Base-by-base conservation (phyloP, 73 alveolate species). In the Urostyla sp. region DNA sequence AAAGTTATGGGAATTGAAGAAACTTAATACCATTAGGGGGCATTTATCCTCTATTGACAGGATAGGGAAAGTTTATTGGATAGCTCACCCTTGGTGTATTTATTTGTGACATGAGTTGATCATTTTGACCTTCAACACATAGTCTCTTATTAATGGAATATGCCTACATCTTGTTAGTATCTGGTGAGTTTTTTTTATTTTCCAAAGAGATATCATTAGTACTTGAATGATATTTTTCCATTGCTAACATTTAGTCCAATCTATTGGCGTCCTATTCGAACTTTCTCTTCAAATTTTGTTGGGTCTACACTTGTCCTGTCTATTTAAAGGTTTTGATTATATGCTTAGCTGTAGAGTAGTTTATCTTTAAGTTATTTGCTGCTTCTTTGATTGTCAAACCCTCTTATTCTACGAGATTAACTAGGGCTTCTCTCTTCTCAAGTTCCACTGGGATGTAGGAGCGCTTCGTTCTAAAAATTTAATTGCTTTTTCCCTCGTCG, bases 351-450 rank as follows among this genome's bases (percentile, higher is more conserved):
- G 91, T 83, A 15, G 87, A 72, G 82, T 83, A 83, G 51, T 83
- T 83, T 74, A 83, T 56, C 51, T 37, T 57, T 53, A 83, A 57
- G 26, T 73, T 27, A 28, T 83, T 36, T 28, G 91, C 91, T 13
- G 91, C 91, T 10, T 83, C 91, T 49, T 83, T 83, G 11, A 83
- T 83, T 28, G 91, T 83, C 35, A 83, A 20, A n/a, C 91, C 91
- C 51, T 83, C 91, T 52, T 83, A 59, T 34, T 81, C 91, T 1
- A 81, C 91, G 21, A 44, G 66, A 13, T 72, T 51, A 15, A 81
- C 43, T n/a, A 81, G 50, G 26, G 59, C 30, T 55, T 67, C 54
- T 69, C 91, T 81, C 34, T 81, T 81, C 45, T 61, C 67, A 27
- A 81, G 57, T 11, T 81, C 91, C 24, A 81, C 80, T 23, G 82